These are phyloP conservation scores for Arthroderma uncinatum DNA, from an alignment of 2,329 filamentous ascomycete genomes.

Conservation along the genomic window DNA sequence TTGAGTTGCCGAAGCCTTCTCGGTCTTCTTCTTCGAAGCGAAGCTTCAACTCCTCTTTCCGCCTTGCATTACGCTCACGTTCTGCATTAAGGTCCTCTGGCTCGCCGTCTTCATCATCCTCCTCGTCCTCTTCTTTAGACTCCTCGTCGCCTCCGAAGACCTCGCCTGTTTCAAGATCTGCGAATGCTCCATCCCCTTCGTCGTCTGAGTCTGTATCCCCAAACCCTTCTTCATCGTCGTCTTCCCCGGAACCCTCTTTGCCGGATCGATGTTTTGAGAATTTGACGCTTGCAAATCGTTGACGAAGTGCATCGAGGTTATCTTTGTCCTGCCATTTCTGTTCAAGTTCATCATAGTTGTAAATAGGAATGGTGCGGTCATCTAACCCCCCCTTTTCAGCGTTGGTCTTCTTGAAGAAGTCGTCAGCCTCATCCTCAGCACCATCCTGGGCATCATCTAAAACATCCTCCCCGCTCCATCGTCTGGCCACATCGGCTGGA, in stretches of 20 bases:
- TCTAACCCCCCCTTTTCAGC: conserved; percentile 46
- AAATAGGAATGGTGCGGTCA: conserved; percentile 65
- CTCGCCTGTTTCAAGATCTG: conserved; percentile 74
- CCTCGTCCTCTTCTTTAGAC: conserved; percentile 19
- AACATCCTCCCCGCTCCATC: conserved; percentile 59
- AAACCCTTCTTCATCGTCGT: conserved; percentile 37
- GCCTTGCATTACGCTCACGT: conserved; percentile 75
- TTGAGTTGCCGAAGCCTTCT: conserved; percentile 79
- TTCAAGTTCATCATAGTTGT: conserved; percentile 70
- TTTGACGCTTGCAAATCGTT: conserved; percentile 62
- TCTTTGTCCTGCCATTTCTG: conserved; percentile 75
- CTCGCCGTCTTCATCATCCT: conserved; percentile 40
- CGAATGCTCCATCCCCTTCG: conserved; percentile 70
- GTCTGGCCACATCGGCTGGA: conserved; percentile 61
- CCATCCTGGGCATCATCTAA: conserved; percentile 30
- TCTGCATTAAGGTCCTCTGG: conserved; percentile 63
- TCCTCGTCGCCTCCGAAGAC: conserved; percentile 31
- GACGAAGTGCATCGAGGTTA: conserved; percentile 61
- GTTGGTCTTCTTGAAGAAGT: conserved; percentile 50
- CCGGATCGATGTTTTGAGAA: conserved; percentile 46
- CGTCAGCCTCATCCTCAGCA: conserved; percentile 52
- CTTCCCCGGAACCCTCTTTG: conserved; percentile 39
- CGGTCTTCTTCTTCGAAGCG: conserved; percentile 95
- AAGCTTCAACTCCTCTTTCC: conserved; percentile 88
- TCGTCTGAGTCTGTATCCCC: conserved; percentile 36